Percentiles rank a stretch among this genome's conserved stretches.
phyloP scores from a whole-genome alignment of 169 alveolate genomes.

The Babesia caballi region DNA sequence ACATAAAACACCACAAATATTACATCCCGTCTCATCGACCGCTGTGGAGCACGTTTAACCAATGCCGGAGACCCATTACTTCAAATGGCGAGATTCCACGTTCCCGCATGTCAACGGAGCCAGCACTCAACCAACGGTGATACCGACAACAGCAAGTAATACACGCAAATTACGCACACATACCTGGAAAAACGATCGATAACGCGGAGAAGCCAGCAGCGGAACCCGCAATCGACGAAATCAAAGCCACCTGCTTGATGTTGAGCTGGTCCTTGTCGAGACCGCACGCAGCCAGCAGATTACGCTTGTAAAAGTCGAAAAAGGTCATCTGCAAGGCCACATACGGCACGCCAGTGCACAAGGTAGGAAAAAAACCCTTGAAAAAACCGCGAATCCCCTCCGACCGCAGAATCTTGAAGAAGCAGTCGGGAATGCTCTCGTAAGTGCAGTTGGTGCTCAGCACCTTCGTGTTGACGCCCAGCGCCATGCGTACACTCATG shows the following conservation, averaged over 20 bases:
- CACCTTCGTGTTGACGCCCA: slow-evolving; percentile 79
- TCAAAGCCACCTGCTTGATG: slow-evolving; percentile 58
- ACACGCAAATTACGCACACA: slow-evolving; percentile 18
- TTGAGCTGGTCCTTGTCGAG: slow-evolving; percentile 23
- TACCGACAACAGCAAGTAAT: too few species aligned
- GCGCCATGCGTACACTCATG: slow-evolving; percentile 81
- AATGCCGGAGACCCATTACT: too few species aligned
- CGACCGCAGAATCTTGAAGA: slow-evolving; percentile 62
- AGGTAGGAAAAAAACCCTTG: slow-evolving; percentile 79
- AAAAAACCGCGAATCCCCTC: slow-evolving; percentile 84
- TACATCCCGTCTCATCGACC: too few species aligned
- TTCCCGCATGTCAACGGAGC: too few species aligned
- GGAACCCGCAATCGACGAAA: slow-evolving; percentile 63
- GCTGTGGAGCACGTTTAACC: too few species aligned
- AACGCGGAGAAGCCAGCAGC: slow-evolving; percentile 67
- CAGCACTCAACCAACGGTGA: too few species aligned
- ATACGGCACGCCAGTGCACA: slow-evolving; percentile 83
- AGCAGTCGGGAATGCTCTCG: slow-evolving; percentile 68
- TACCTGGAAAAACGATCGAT: slow-evolving; percentile 64
- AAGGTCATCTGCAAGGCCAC: slow-evolving; percentile 83
- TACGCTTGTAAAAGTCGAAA: slow-evolving; percentile 73
- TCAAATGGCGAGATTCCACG: too few species aligned
- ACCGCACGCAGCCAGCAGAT: background rate
- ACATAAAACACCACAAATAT: too few species aligned
- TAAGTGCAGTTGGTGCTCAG: slow-evolving; percentile 56